A percentile compares a stretch with the other conserved stretches of the same genome.
phyloP scores from a whole-genome alignment of 768 basidiomycete genomes.

The Udeniomyces megalosporus region DNA sequence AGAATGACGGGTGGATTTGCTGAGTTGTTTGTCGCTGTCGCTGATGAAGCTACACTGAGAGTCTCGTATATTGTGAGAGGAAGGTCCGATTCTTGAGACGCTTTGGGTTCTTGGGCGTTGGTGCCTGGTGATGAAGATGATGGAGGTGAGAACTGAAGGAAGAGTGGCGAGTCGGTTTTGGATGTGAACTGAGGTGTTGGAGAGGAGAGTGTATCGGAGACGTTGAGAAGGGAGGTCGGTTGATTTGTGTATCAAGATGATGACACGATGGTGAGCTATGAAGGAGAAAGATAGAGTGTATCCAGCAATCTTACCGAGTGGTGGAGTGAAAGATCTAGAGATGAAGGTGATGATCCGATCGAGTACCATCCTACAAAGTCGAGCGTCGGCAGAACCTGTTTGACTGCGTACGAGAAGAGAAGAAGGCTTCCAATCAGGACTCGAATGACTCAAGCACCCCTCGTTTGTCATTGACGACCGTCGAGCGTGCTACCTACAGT shows the following conservation, averaged over 20 bases:
- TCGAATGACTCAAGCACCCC: background rate
- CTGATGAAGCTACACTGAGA: constrained; percentile 58
- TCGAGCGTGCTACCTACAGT: constrained; percentile 37
- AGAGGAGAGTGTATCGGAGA: background rate
- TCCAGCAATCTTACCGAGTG: no score
- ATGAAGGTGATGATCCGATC: constrained; percentile 49
- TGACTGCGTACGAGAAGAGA: constrained; percentile 45
- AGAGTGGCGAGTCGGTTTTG: constrained; percentile 75
- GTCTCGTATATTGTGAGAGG: constrained; percentile 91
- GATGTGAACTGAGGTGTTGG: constrained; percentile 46
- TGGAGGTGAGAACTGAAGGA: constrained; percentile 35
- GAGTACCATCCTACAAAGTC: constrained; percentile 99
- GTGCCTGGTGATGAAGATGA: background rate
- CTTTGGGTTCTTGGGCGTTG: constrained; percentile 34
- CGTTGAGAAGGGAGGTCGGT: background rate
- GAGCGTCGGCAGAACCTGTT: constrained; percentile 92
- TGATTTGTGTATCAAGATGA: background rate
- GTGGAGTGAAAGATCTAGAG: constrained; percentile 65
- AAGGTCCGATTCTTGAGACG: constrained; percentile 43
- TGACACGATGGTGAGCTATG: background rate
- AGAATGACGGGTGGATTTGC: constrained; percentile 38
- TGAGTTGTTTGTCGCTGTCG: no score
- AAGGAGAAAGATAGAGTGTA: background rate
- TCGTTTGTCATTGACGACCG: background rate
- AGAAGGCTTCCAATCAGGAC: background rate